A percentile compares a stretch with the other conserved stretches of the same genome.
phyloP scores from a whole-genome alignment of 2,329 filamentous ascomycete species.

The Aspergillus ustus region DNA sequence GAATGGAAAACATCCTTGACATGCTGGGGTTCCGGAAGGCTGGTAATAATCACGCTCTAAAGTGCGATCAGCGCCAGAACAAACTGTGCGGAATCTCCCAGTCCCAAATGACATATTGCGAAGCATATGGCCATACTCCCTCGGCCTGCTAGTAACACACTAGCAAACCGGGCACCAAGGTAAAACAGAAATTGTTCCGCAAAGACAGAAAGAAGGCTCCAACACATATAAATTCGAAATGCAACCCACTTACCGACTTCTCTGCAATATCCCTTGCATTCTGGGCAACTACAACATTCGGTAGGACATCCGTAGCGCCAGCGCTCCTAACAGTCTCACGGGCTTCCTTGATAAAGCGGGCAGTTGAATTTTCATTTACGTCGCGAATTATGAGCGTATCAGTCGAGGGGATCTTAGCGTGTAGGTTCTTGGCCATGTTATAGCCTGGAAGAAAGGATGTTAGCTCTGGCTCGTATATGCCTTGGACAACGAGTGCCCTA shows the following conservation, averaged over 20 bases:
- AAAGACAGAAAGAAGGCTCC: neutral
- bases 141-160: neutral
- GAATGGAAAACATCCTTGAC: slow-evolving; percentile 80
- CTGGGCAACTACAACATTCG: slow-evolving; percentile 60
- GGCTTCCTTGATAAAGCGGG: slow-evolving; percentile 62
- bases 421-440: slow-evolving; percentile 73
- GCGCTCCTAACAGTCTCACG: slow-evolving; percentile 37
- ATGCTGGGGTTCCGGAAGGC: slow-evolving; percentile 85
- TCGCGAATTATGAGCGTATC: slow-evolving; percentile 70
- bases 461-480: neutral
- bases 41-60: slow-evolving; percentile 85
- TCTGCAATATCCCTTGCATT: slow-evolving; percentile 67
- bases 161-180: too few relatives aligned
- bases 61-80: slow-evolving; percentile 14
- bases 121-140: too few relatives aligned
- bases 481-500: neutral
- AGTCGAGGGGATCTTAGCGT: slow-evolving; percentile 65
- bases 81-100: neutral
- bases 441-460: slow-evolving; percentile 56
- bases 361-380: slow-evolving; percentile 62
- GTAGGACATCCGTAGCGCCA: slow-evolving; percentile 39
- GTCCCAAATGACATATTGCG: neutral
- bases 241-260: slow-evolving; percentile 61
- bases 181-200: neutral
- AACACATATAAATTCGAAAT: neutral